A percentile compares a stretch with the other conserved stretches of the same genome.
These are phyloP conservation scores for Phaeosphaeria sp. DNA, from an alignment of 2,329 filamentous ascomycete genomes.

Conservation along the genomic window DNA sequence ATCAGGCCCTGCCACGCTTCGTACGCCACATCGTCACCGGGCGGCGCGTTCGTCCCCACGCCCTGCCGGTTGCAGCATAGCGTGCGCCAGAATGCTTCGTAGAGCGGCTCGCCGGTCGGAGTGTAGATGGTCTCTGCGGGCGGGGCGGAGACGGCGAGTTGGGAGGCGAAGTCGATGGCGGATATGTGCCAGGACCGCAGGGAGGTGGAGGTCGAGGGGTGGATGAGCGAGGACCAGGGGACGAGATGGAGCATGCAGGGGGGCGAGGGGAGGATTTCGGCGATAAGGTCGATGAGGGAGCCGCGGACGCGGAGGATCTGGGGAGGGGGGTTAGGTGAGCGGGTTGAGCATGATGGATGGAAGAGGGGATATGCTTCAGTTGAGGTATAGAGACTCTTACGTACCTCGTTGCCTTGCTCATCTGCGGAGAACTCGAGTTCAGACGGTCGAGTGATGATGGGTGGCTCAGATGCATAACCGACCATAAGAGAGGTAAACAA, in stretches of 20 bases:
- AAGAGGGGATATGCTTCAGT: too few relatives aligned
- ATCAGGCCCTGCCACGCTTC: not conserved
- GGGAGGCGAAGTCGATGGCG: not conserved
- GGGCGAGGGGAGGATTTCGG: slow-evolving; percentile 2
- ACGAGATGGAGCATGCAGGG: not conserved
- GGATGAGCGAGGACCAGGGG: not conserved
- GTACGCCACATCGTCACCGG: not conserved
- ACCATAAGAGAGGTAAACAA: not conserved
- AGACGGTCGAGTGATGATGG: not conserved
- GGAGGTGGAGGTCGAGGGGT: not conserved
- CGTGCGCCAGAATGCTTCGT: slow-evolving; percentile 11
- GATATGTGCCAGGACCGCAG: not conserved
- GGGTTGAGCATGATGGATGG: not conserved
- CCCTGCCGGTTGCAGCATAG: slow-evolving; percentile 3
- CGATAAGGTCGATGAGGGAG: slow-evolving; percentile 1
- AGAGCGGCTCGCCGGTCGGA: slow-evolving; percentile 1
- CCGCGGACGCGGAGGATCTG: slow-evolving; percentile 1
- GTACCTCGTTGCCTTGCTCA: not conserved
- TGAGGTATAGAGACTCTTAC: not conserved
- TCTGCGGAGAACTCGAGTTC: not conserved
- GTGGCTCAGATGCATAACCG: not conserved
- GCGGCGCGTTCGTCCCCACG: not conserved
- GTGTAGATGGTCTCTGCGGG: not conserved
- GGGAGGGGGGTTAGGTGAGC: not conserved
- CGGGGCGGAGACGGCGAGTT: not conserved